Evolutionary conservation across 805 yeast genomes (phyloP), one percentile per base, ranked within the genome.

Genomic region (Suhomyces prunicola): DNA sequence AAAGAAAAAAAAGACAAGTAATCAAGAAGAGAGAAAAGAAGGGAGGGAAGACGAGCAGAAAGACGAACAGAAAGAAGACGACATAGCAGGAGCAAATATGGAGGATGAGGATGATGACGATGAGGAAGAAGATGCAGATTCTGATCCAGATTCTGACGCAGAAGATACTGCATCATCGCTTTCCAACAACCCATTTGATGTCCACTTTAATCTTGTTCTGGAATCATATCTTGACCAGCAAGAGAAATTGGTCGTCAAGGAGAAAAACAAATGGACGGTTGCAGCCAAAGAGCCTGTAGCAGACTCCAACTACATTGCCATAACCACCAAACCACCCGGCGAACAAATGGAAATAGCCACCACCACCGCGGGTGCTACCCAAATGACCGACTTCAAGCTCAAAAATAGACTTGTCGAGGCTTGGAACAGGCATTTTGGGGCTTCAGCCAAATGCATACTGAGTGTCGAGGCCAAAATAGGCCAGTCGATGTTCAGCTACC

Each of bases 401-500:
- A 74, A 74, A 53, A 61, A 65, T 45, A 59, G 74, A 50, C 60
- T 73, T 3, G 41, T 57, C 10, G 60, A 59, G 23, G 63, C 69
- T 12, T 70, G 58, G 52, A 49, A 54, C 15, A 26, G 45, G 8
- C 46, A 57, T 5, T 55, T 61, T 47, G 52, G 62, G 1, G 57
- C 53, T 5, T 36, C 53, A 2, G 48, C 67, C 6, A 59, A 54
- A 4, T 17, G 54, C 6, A 47, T 70, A 15, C 36, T 55, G 13
- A 53, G 55, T 8, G 51, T 84, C 23, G 92, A 90, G 49, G 65
- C 67, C 33, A 65, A 72, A 15, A 60, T 90, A 2, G 76, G 87
- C 6, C 82, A 83, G 24, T 86, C 92, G 0, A 75, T 93, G 68
- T 78, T 88, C 54, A 79, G 81, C 46, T 92, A 94, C 68, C 81